These are phyloP conservation scores for Blastobotrys ciferrii DNA, from an alignment of 1,139 yeast species.

Conservation along the genomic window DNA sequence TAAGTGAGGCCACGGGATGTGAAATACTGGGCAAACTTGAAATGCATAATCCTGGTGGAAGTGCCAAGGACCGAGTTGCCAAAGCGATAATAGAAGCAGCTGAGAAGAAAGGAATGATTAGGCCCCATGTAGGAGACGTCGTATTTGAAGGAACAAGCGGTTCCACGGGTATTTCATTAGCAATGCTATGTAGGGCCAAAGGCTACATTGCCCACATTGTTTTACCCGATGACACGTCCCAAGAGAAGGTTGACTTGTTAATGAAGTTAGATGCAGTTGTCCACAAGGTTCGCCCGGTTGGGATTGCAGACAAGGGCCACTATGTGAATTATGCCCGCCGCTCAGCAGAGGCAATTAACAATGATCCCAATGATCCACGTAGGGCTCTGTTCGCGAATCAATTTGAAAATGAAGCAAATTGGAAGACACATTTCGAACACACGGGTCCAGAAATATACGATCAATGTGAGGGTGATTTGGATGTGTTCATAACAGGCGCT, in stretches of 20 bases:
- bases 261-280: conserved; percentile 76
- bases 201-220: conserved; percentile 92
- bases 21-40: conserved; percentile 86
- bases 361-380: conserved; percentile 34
- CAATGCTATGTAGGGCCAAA: conserved; percentile 78
- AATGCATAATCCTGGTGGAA: conserved; percentile 87
- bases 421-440: conserved; percentile 76
- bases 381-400: conserved; percentile 88
- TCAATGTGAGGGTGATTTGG: conserved; percentile 63
- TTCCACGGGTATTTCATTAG: conserved; percentile 92
- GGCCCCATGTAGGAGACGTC: conserved; percentile 60
- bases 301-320: conserved; percentile 90
- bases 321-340: conserved; percentile 84
- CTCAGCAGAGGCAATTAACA: conserved; percentile 56
- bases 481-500: conserved; percentile 78
- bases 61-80: conserved; percentile 94
- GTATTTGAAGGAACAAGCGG: conserved; percentile 95
- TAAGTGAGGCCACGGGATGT: conserved; percentile 76
- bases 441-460: conserved; percentile 89
- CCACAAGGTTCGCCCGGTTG: conserved; percentile 91
- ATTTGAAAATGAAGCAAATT: conserved; percentile 88
- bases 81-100: conserved; percentile 72
- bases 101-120: conserved; percentile 56
- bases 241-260: conserved; percentile 72
- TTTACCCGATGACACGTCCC: conserved; percentile 91